These are phyloP conservation scores for Trichoderma gamsii DNA, from an alignment of 495 filamentous ascomycete species.

Conservation along the genomic window DNA sequence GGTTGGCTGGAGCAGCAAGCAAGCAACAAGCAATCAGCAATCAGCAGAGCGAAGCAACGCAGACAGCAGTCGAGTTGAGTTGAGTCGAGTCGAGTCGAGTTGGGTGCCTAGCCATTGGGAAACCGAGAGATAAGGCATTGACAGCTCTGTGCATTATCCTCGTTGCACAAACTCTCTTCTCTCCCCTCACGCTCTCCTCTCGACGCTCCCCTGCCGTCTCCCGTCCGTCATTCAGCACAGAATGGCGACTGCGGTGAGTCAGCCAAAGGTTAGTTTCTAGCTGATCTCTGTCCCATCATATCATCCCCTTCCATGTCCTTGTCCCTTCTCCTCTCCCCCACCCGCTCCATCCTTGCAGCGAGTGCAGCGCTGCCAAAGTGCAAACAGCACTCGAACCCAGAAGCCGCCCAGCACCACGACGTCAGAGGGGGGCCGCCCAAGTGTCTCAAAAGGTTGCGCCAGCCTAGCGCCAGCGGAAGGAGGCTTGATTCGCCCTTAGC, in stretches of 20 bases:
- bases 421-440: conserved; percentile 10
- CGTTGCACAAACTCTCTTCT: no score
- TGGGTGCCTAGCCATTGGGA: no score
- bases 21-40: no score
- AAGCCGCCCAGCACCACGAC: not conserved
- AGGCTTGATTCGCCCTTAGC: conserved; percentile 14
- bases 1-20: not conserved
- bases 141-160: no score
- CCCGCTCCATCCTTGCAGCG: not conserved
- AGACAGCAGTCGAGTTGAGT: no score
- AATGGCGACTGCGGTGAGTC: conserved; percentile 10
- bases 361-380: conserved; percentile 3
- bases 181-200: not conserved
- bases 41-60: no score
- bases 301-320: not conserved
- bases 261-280: conserved; percentile 7
- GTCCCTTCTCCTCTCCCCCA: not conserved
- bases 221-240: not conserved
- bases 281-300: not conserved
- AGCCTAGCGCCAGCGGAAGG: conserved; percentile 8
- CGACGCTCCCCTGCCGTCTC: not conserved
- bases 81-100: no score
- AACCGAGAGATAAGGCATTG: no score
- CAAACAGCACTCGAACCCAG: conserved; percentile 7
- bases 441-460: conserved; percentile 14